Evolutionary conservation across 1,284 basidiomycete species (phyloP).

Genomic region (Ganoderma multipileum): DNA sequence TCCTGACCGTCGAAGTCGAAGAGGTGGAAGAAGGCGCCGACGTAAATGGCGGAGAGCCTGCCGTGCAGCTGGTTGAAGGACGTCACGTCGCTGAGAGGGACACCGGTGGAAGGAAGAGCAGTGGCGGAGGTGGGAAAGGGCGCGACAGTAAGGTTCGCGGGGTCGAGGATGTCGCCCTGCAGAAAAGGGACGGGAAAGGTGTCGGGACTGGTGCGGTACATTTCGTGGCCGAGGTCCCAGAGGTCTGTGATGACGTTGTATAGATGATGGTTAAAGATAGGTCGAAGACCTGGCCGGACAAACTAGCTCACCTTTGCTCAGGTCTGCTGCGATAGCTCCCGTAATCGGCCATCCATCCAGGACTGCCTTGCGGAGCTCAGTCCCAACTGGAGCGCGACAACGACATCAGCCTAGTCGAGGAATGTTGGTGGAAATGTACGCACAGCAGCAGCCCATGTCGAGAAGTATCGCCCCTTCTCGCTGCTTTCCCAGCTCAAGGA

Average conservation of each 20-base stretch:
- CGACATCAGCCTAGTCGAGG: neutral
- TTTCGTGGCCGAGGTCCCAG: constrained; percentile 39
- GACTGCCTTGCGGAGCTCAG: constrained; percentile 48
- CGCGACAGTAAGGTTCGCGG: constrained; percentile 35
- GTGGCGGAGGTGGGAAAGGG: constrained; percentile 34
- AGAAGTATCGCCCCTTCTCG: constrained; percentile 53
- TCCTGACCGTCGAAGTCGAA: constrained; percentile 49
- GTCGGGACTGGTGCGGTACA: constrained; percentile 39
- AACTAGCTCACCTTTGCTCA: constrained; percentile 36
- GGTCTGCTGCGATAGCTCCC: constrained; percentile 43
- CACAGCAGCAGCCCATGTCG: constrained; percentile 55
- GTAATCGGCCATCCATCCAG: constrained; percentile 46
- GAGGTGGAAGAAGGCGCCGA: constrained; percentile 55
- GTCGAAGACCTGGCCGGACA: neutral
- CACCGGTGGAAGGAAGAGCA: constrained; percentile 31
- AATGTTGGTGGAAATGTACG: constrained; percentile 26
- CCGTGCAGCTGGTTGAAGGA: constrained; percentile 49
- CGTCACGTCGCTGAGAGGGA: constrained; percentile 40
- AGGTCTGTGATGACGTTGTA: constrained; percentile 31
- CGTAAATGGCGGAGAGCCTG: constrained; percentile 50
- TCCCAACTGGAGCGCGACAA: constrained; percentile 44
- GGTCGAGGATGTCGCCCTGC: constrained; percentile 49
- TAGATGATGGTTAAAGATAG: constrained; percentile 29
- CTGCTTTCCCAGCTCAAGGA: constrained; percentile 45
- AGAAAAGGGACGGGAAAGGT: constrained; percentile 51